These are phyloP conservation scores for Hypomyces perniciosus DNA, from an alignment of 2,329 filamentous ascomycete genomes.

Conservation along the genomic window DNA sequence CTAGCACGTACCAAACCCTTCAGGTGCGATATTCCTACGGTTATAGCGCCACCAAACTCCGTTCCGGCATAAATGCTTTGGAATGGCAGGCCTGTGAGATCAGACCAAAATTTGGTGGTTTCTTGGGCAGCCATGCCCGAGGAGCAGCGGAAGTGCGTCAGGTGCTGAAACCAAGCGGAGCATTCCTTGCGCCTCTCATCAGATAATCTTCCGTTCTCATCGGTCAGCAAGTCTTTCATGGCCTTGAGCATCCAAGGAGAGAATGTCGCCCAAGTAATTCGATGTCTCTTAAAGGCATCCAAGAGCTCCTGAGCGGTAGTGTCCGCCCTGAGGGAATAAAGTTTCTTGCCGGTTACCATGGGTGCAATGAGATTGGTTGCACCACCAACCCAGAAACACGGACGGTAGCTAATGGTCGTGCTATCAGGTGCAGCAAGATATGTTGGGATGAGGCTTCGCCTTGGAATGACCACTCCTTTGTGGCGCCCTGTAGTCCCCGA, in stretches of 20 bases:
- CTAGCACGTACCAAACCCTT: neutral
- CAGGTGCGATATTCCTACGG: neutral
- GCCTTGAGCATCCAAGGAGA: constrained; percentile 5
- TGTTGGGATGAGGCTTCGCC: neutral
- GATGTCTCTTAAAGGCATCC: constrained; percentile 7
- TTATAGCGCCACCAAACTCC: constrained; percentile 1
- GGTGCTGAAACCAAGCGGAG: neutral
- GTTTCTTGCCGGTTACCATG: constrained; percentile 5
- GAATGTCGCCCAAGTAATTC: constrained; percentile 9
- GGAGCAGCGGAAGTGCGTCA: neutral
- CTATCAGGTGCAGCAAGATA: neutral
- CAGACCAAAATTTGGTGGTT: constrained; percentile 9
- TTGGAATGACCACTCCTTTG: constrained; percentile 54
- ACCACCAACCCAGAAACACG: constrained; percentile 14
- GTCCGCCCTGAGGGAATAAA: constrained; percentile 5
- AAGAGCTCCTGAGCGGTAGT: constrained; percentile 1
- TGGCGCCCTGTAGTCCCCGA: constrained; percentile 43
- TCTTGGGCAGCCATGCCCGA: neutral
- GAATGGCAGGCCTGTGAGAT: constrained; percentile 5
- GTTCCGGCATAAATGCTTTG: constrained; percentile 9
- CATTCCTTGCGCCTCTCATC: neutral
- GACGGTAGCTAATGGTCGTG: constrained; percentile 10
- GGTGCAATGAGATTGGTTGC: constrained; percentile 1
- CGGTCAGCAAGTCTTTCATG: constrained; percentile 7
- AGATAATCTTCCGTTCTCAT: neutral